phyloP scores from a whole-genome alignment of 495 filamentous ascomycete genomes.

The Letharia lupina region DNA sequence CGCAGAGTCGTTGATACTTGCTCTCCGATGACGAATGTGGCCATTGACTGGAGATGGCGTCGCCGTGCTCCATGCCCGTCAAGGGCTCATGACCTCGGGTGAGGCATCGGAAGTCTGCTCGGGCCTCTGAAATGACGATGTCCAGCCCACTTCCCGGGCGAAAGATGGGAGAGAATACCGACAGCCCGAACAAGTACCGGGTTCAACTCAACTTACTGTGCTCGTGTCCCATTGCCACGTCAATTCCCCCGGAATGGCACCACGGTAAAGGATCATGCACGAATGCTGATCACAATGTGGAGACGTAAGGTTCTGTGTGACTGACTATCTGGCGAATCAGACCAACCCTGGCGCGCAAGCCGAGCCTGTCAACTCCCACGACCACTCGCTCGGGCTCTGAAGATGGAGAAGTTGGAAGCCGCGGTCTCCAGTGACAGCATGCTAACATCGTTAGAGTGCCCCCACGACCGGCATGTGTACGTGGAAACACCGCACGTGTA shows the following conservation, averaged over 20 bases:
- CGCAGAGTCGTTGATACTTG: not conserved
- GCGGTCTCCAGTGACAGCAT: conserved; percentile 9
- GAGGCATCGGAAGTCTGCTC: not conserved
- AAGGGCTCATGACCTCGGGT: not conserved
- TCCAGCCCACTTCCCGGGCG: not conserved
- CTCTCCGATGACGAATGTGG: not conserved
- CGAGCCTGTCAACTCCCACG: conserved; percentile 11
- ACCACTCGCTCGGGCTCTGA: conserved; percentile 5
- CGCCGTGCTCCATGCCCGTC: not conserved
- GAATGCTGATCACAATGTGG: not conserved
- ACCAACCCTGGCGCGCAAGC: not conserved
- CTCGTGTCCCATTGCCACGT: conserved; percentile 5
- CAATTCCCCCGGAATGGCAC: not conserved
- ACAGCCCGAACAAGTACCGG: not conserved
- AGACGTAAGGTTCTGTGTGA: not conserved
- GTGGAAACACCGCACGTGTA: not conserved
- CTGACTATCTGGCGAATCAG: not conserved
- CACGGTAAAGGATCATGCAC: not conserved
- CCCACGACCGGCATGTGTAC: conserved; percentile 7
- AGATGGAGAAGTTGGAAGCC: conserved; percentile 4
- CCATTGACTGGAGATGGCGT: not conserved
- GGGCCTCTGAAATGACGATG: not conserved
- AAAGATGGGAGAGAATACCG: not conserved
- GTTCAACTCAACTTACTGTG: not conserved
- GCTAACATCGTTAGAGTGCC: not conserved